Percentiles rank a stretch among this genome's conserved stretches.
phyloP scores from a whole-genome alignment of 768 basidiomycete genomes.

The Boletus sp. region DNA sequence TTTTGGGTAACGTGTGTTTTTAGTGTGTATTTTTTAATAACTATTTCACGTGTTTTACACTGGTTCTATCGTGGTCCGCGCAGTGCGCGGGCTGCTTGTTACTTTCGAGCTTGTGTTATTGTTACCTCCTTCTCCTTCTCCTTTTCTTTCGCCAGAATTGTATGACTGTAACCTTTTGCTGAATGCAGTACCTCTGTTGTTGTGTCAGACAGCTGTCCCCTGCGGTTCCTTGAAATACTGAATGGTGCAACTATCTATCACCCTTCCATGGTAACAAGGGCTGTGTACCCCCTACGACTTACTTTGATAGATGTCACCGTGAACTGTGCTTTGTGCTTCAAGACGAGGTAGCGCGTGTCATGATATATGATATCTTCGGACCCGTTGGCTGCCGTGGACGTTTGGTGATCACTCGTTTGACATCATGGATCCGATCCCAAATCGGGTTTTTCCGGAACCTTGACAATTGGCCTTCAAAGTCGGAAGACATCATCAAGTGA shows the following conservation, averaged over 20 bases:
- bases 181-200: neutral
- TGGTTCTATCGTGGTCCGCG: neutral
- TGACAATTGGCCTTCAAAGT: too few relatives aligned
- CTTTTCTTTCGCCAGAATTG: neutral
- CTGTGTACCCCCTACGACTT: neutral
- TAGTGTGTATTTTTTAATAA: neutral
- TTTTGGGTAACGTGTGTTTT: slow-evolving; percentile 2
- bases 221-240: neutral
- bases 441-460: neutral
- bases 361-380: neutral
- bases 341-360: neutral
- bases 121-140: neutral
- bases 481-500: too few relatives aligned
- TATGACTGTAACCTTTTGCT: neutral
- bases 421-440: too few relatives aligned
- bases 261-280: neutral
- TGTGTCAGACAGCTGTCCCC: neutral
- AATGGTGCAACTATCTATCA: neutral
- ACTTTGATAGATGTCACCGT: neutral
- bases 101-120: neutral
- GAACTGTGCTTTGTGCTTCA: neutral
- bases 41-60: neutral
- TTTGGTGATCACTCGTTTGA: too few relatives aligned
- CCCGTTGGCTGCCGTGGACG: too few relatives aligned
- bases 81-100: neutral